Percentiles rank a stretch among this genome's conserved stretches.
phyloP scores from a whole-genome alignment of 176 grass and related monocot species.

The Lolium perenne region DNA sequence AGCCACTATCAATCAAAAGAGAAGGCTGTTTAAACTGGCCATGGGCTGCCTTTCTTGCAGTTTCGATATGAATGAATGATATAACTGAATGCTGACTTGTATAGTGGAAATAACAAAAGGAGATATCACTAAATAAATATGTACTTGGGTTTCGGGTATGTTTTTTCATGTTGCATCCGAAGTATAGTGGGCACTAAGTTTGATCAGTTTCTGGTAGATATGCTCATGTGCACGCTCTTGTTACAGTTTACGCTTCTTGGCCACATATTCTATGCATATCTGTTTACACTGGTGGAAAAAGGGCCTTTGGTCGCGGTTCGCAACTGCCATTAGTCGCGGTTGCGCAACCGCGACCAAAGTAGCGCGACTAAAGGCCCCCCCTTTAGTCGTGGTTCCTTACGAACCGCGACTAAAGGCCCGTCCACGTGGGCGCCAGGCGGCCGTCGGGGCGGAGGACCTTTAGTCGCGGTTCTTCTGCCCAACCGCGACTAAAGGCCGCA shows the following conservation, averaged over 20 bases:
- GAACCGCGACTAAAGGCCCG: too few relatives aligned
- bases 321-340: too few relatives aligned
- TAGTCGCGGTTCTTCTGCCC: too few relatives aligned
- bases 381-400: too few relatives aligned
- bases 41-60: not conserved
- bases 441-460: too few relatives aligned
- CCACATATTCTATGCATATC: constrained; percentile 2
- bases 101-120: constrained; percentile 16
- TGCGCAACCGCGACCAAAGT: too few relatives aligned
- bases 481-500: too few relatives aligned
- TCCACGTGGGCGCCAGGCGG: too few relatives aligned
- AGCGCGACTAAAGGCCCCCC: too few relatives aligned
- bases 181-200: constrained; percentile 10
- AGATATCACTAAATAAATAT: constrained; percentile 24
- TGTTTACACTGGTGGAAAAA: too few relatives aligned
- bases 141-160: not conserved
- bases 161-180: not conserved
- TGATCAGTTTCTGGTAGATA: not conserved
- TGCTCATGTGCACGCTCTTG: not conserved
- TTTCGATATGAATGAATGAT: not conserved
- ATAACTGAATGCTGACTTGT: not conserved
- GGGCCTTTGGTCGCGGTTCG: too few relatives aligned
- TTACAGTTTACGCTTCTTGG: constrained; percentile 15
- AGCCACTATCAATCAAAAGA: not conserved
- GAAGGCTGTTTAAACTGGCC: constrained; percentile 4